These are phyloP conservation scores for Sporothrix variecibatus DNA, from an alignment of 2,329 filamentous ascomycete genomes.

Conservation along the genomic window DNA sequence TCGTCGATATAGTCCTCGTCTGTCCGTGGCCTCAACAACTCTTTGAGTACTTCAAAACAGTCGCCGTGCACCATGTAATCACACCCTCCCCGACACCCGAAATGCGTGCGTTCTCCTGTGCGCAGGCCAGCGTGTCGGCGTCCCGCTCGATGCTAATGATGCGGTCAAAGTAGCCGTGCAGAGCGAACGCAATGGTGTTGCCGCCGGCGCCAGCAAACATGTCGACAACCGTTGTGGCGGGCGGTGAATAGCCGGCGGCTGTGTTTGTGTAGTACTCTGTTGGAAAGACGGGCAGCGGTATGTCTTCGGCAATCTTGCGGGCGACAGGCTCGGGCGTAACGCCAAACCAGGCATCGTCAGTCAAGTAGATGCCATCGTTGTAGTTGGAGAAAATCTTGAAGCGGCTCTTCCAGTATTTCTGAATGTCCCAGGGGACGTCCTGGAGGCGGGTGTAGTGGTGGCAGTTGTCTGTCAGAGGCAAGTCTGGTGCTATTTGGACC, in stretches of 20 bases:
- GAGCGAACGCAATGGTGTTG: slow-evolving; percentile 92
- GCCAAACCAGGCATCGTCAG: slow-evolving; percentile 93
- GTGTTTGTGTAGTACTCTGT: no score
- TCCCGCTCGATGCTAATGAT: slow-evolving; percentile 91
- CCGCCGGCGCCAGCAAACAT: slow-evolving; percentile 90
- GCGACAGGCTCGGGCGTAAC: slow-evolving; percentile 94
- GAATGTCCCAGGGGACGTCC: slow-evolving; percentile 79
- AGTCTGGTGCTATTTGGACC: slow-evolving; percentile 47
- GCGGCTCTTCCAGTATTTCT: slow-evolving; percentile 94
- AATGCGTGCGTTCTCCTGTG: slow-evolving; percentile 84
- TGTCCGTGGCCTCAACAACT: neutral
- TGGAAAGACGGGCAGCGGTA: slow-evolving; percentile 51
- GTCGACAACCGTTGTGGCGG: slow-evolving; percentile 71
- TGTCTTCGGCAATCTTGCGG: slow-evolving; percentile 74
- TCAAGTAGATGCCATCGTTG: slow-evolving; percentile 85
- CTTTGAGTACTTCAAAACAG: slow-evolving; percentile 71
- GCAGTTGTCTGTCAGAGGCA: slow-evolving; percentile 63
- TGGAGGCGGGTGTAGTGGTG: slow-evolving; percentile 71
- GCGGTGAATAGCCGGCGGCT: neutral
- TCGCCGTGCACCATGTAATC: slow-evolving; percentile 86
- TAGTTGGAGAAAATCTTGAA: slow-evolving; percentile 86
- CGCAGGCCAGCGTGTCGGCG: slow-evolving; percentile 77
- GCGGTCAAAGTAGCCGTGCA: slow-evolving; percentile 73
- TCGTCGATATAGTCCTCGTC: neutral
- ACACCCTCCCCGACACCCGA: slow-evolving; percentile 72